Conservation (phyloP, 768 basidiomycete genomes). For the Pleurotus djamor region DNA sequence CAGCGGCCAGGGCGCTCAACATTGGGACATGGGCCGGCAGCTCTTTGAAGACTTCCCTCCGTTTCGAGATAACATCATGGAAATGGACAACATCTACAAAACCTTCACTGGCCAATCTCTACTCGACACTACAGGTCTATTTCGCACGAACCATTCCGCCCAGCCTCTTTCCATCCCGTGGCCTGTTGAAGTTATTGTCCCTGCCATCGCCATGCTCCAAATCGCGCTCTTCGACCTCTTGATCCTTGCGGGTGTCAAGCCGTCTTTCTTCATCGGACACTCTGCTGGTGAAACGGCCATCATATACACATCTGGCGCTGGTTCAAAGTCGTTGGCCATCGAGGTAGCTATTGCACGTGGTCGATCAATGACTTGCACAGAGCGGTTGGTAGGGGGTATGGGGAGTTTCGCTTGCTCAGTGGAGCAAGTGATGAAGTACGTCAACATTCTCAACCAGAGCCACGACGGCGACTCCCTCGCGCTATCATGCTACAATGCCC, state of each 20-base stretch:
- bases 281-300: conserved; percentile 48
- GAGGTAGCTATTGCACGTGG: conserved; percentile 42
- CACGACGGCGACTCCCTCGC: conserved; percentile 20
- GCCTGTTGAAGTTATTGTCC: conserved; percentile 34
- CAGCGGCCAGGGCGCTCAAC: conserved; percentile 37
- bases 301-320: conserved; percentile 42
- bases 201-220: conserved; percentile 41
- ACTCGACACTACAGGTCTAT: conserved; percentile 32
- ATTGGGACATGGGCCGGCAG: conserved; percentile 34
- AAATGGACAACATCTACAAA: conserved; percentile 31
- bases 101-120: conserved; percentile 30
- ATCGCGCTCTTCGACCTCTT: conserved; percentile 43
- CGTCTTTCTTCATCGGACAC: conserved; percentile 40
- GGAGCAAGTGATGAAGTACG: conserved; percentile 22
- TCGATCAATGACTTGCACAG: conserved; percentile 26
- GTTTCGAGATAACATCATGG: conserved; percentile 34
- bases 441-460: conserved; percentile 6
- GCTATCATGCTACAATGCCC: conserved; percentile 39
- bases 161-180: conserved; percentile 19
- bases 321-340: conserved; percentile 33
- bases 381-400: conserved; percentile 37
- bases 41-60: conserved; percentile 27
- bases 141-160: conserved; percentile 13
- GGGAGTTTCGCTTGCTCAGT: conserved; percentile 36
- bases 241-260: conserved; percentile 27